These are phyloP conservation scores for Adiantum capillusveneris DNA, from an alignment of 75 land plant genomes.

Conservation along the genomic window DNA sequence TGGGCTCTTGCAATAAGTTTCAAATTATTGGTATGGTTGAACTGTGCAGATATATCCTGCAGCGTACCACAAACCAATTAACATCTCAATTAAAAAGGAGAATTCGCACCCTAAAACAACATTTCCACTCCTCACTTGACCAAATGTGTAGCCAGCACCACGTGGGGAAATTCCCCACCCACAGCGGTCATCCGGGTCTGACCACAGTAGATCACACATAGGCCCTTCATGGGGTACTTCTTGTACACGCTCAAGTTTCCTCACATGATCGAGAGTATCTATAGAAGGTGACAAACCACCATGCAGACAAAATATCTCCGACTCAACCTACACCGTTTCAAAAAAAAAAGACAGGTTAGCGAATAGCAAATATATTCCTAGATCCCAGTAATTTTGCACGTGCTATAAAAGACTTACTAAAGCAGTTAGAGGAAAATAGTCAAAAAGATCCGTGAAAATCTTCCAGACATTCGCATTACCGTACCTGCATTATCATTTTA, in stretches of 20 bases:
- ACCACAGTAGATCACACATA: constrained; percentile 90
- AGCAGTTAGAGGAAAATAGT: constrained; percentile 87
- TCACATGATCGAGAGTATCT: constrained; percentile 82
- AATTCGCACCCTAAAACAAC: too few species aligned
- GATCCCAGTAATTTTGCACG: neutral
- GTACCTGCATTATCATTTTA: constrained; percentile 62
- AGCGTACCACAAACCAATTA: neutral
- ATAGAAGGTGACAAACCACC: constrained; percentile 94
- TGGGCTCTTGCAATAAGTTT: constrained; percentile 93
- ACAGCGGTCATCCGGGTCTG: constrained; percentile 93
- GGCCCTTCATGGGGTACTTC: constrained; percentile 96
- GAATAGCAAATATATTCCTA: too few species aligned
- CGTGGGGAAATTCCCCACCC: constrained; percentile 99
- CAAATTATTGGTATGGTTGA: constrained; percentile 82
- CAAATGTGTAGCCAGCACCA: constrained; percentile 92
- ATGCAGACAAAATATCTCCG: constrained; percentile 91
- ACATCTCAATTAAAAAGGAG: too few species aligned
- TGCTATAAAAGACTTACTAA: constrained; percentile 35
- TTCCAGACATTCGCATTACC: constrained; percentile 96
- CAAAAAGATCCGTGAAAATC: constrained; percentile 86
- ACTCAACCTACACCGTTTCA: constrained; percentile 52
- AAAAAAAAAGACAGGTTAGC: neutral
- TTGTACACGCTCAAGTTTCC: constrained; percentile 95
- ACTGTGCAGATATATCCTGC: constrained; percentile 95
- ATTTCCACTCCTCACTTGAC: constrained; percentile 71